A percentile compares a stretch with the other conserved stretches of the same genome.
phyloP scores from a whole-genome alignment of 192 early-diverging fungal genomes.

The Coemansia sp. region DNA sequence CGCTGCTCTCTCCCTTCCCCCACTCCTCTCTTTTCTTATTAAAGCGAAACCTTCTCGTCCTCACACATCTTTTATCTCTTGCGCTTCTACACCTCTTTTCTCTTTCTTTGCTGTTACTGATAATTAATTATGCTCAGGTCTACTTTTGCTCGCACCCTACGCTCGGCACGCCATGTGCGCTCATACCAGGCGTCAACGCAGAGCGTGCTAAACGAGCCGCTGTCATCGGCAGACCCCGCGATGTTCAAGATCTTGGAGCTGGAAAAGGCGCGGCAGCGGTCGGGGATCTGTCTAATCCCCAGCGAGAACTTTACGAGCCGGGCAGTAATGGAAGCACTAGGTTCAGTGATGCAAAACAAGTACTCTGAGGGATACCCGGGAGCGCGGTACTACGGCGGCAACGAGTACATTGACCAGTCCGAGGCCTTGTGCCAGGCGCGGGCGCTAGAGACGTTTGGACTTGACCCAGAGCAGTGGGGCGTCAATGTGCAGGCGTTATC shows the following conservation, averaged over 20 bases:
- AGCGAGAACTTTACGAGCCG: slow-evolving; percentile 99
- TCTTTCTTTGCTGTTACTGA: too few species aligned
- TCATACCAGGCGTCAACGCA: slow-evolving; percentile 17
- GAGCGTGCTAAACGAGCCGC: slow-evolving; percentile 71
- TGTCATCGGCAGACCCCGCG: slow-evolving; percentile 84
- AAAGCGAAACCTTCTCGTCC: too few species aligned
- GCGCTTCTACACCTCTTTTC: too few species aligned
- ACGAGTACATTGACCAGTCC: slow-evolving; percentile 96
- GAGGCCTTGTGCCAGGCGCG: slow-evolving; percentile 94
- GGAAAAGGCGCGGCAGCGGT: slow-evolving; percentile 94
- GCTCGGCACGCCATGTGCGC: background rate
- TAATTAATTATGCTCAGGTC: background rate
- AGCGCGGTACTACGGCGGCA: slow-evolving; percentile 99
- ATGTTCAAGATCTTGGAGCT: slow-evolving; percentile 93
- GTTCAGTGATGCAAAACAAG: slow-evolving; percentile 99
- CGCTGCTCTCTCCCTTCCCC: too few species aligned
- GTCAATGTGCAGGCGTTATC: slow-evolving; percentile 98
- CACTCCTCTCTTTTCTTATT: too few species aligned
- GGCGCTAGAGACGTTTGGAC: slow-evolving; percentile 90
- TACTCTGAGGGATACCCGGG: slow-evolving; percentile 98
- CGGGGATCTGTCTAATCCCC: slow-evolving; percentile 92
- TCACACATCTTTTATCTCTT: too few species aligned
- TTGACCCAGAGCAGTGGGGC: slow-evolving; percentile 89
- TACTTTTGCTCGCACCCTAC: background rate
- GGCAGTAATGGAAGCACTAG: slow-evolving; percentile 94